phyloP scores from a whole-genome alignment of 805 yeast genomes.

The Saturnispora sanitii region DNA sequence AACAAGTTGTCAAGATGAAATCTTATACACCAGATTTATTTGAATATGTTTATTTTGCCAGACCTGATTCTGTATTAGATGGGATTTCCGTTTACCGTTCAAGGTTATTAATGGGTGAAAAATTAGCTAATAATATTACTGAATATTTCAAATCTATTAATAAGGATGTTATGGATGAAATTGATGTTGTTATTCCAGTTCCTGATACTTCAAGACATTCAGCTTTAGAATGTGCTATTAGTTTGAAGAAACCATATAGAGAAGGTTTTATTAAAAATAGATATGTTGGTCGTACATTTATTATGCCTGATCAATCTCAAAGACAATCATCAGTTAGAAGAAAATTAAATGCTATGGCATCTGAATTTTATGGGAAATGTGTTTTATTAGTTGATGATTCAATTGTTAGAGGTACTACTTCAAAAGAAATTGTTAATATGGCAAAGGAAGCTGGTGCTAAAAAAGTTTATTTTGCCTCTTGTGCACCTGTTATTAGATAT shows the following conservation, averaged over 20 bases:
- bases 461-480: constrained; percentile 90
- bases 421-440: constrained; percentile 93
- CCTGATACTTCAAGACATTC: constrained; percentile 98
- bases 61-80: constrained; percentile 93
- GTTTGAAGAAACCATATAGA: constrained; percentile 73
- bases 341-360: constrained; percentile 91
- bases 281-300: constrained; percentile 94
- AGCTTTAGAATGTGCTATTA: constrained; percentile 84
- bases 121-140: constrained; percentile 65
- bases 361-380: constrained; percentile 76
- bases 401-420: constrained; percentile 95
- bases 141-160: constrained; percentile 29
- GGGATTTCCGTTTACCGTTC: constrained; percentile 95
- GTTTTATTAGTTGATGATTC: constrained; percentile 94
- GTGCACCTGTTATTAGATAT: constrained; percentile 95
- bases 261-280: constrained; percentile 97
- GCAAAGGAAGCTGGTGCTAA: constrained; percentile 98
- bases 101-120: constrained; percentile 87
- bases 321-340: constrained; percentile 89
- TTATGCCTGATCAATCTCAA: constrained; percentile 96
- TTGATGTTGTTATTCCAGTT: constrained; percentile 95
- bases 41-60: constrained; percentile 95
- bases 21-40: constrained; percentile 91
- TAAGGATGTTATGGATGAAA: constrained; percentile 39
- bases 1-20: constrained; percentile 71